Base-by-base conservation (phyloP, 2,329 filamentous ascomycete genomes). In the Paraphaeosphaeria minitans region DNA sequence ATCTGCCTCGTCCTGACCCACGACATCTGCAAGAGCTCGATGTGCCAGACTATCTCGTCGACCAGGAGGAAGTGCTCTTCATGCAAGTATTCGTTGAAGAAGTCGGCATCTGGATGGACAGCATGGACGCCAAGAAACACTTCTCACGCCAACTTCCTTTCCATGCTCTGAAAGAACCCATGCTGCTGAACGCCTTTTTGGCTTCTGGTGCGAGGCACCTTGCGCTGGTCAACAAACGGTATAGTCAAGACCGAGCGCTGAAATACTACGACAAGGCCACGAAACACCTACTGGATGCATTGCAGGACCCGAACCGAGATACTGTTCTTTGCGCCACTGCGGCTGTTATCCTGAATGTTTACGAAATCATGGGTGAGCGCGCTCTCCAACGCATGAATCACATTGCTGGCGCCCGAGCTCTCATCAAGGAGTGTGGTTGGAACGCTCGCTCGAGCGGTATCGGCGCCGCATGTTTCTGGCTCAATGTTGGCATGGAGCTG, bases 51-150 rank as follows among this genome's bases (percentile, higher is more conserved):
- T 91, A 86, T 66, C 82, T 97, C 47, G 88, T 86, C 63, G 87
- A 86, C 3, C 85, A 88, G 10, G 91, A 96, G 58, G 92, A 97
- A 73, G 85, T 95, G 0, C 80, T 89, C n/a, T 93, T 93, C 72
- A 92, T 97, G 89, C 92, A 96, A 74, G 88, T 93, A 0, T 98
- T 96, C 73, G 89, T 96, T 7, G 90, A 96, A 70, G 90, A 97
- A 65, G 91, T 98, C 2, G 93, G 90, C 0, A 78, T 92, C 3
- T 97, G 94, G 92, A 96, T 98, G 91, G 94, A 97, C 77, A 91
- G 88, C 43, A 87, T 97, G 81, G 92, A 96, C 78, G 84, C 87
- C 35, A 84, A 89, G 64, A 94, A 94, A 78, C 91, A 96, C 73
- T 97, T 97, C 75, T 92, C 91, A 24, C 85, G 90, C 49, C 81